These are phyloP conservation scores for Thalassiosira pacifica DNA, from an alignment of 352 stramenopile species.

Conservation along the genomic window DNA sequence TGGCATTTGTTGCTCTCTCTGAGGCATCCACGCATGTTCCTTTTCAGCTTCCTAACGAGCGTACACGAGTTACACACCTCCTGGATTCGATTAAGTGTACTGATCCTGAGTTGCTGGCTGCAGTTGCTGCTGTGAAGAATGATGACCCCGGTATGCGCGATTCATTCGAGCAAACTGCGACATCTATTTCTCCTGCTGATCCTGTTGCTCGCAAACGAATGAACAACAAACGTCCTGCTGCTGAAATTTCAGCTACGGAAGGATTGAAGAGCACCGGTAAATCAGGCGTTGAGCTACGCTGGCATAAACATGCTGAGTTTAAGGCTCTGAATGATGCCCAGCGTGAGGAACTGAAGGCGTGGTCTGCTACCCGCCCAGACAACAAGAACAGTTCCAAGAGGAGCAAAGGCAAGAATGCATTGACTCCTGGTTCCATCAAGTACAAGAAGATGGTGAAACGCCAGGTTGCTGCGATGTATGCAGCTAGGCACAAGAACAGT, in stretches of 20 bases:
- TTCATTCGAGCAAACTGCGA: conserved; percentile 8
- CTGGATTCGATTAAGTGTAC: conserved; percentile 11
- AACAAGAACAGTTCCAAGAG: neutral
- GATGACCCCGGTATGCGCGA: neutral
- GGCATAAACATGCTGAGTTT: conserved; percentile 34
- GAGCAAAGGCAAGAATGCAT: neutral
- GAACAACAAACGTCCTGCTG: neutral
- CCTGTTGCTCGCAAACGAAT: conserved; percentile 26
- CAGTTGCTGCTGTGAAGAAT: neutral
- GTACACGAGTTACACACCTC: conserved; percentile 43
- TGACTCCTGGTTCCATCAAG: neutral
- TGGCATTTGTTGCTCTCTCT: neutral
- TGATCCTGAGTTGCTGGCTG: neutral
- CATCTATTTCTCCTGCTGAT: conserved; percentile 24
- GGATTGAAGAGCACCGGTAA: neutral
- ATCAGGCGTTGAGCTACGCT: conserved; percentile 50
- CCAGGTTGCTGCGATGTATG: neutral
- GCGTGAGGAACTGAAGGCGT: conserved; percentile 22
- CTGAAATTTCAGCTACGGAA: neutral
- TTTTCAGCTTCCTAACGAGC: conserved; percentile 29
- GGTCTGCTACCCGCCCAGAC: neutral
- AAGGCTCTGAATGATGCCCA: conserved; percentile 17
- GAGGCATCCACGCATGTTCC: neutral
- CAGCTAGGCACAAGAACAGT: neutral
- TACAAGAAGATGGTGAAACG: neutral